phyloP scores from a whole-genome alignment of 495 filamentous ascomycete genomes.

The Glarea lozoyensis region DNA sequence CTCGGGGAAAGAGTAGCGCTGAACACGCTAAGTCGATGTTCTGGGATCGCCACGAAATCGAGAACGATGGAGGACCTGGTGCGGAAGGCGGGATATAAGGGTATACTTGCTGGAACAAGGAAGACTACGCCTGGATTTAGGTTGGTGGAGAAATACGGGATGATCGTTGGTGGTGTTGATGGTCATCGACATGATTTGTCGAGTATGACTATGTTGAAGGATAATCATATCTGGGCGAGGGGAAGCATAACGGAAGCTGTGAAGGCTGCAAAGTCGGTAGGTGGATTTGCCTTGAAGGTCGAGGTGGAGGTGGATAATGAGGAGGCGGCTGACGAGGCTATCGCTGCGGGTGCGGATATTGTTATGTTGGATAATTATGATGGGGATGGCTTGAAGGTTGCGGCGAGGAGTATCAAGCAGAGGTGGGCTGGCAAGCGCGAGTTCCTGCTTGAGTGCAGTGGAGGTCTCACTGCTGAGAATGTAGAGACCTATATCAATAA shows the following conservation, averaged over 20 bases:
- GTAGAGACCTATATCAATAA: slow-evolving; percentile 70
- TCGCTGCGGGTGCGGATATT: slow-evolving; percentile 83
- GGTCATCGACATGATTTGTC: slow-evolving; percentile 86
- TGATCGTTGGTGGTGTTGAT: slow-evolving; percentile 87
- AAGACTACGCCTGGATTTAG: slow-evolving; percentile 97
- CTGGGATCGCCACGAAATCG: slow-evolving; percentile 76
- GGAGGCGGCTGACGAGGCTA: slow-evolving; percentile 82
- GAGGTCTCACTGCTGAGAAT: slow-evolving; percentile 80
- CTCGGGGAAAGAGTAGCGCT: slow-evolving; percentile 89
- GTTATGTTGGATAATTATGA: slow-evolving; percentile 97
- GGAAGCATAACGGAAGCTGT: slow-evolving; percentile 80
- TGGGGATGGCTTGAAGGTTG: slow-evolving; percentile 60
- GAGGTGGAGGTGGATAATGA: slow-evolving; percentile 91
- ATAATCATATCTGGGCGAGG: slow-evolving; percentile 88
- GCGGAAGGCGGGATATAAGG: slow-evolving; percentile 58
- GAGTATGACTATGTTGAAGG: slow-evolving; percentile 96
- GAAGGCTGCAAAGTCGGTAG: slow-evolving; percentile 69
- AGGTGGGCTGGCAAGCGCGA: slow-evolving; percentile 58
- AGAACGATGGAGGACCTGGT: slow-evolving; percentile 39
- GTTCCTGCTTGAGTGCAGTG: slow-evolving; percentile 85
- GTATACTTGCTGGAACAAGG: slow-evolving; percentile 85
- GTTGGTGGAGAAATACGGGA: slow-evolving; percentile 95
- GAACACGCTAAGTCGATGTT: slow-evolving; percentile 86
- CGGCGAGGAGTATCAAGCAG: slow-evolving; percentile 63
- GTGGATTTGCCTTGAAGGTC: slow-evolving; percentile 84